These are phyloP conservation scores for Cryptococcus wingfieldii DNA, from an alignment of 1,284 basidiomycete genomes.

Conservation along the genomic window DNA sequence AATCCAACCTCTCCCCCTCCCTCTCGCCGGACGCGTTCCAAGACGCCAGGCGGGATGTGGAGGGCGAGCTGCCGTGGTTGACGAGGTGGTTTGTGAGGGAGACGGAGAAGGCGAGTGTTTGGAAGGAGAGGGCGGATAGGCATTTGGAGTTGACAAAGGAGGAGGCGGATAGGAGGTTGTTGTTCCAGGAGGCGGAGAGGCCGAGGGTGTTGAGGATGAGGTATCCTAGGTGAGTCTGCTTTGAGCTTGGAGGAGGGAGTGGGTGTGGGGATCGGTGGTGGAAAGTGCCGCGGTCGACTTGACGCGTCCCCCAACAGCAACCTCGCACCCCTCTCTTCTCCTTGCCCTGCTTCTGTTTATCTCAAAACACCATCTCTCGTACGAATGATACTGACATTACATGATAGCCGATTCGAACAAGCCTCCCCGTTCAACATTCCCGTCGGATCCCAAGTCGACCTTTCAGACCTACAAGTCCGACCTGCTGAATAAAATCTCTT, in stretches of 20 bases:
- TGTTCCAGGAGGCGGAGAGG: conserved; percentile 51
- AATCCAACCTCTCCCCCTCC: conserved; percentile 31
- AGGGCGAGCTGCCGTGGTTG: conserved; percentile 21
- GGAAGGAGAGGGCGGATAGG: conserved; percentile 44
- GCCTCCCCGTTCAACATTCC: conserved; percentile 45
- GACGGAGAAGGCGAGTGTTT: conserved; percentile 34
- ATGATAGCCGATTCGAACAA: conserved; percentile 48
- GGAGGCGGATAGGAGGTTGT: conserved; percentile 47
- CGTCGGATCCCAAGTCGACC: conserved; percentile 48
- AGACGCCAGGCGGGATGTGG: conserved; percentile 17
- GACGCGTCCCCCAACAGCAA: too few species aligned
- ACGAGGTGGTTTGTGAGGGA: conserved; percentile 44
- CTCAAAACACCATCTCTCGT: not conserved
- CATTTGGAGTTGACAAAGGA: conserved; percentile 48
- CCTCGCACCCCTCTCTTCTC: not conserved
- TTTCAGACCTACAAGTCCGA: conserved; percentile 36
- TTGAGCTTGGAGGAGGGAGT: not conserved
- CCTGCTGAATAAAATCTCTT: not conserved
- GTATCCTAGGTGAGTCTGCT: conserved; percentile 43
- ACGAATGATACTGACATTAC: conserved; percentile 35
- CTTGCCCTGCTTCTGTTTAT: too few species aligned
- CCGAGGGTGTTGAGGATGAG: conserved; percentile 45
- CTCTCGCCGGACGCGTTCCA: conserved; percentile 29
- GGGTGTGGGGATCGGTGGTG: too few species aligned
- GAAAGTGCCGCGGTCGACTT: not conserved